These are phyloP conservation scores for Rhodotorula kratochvilovae DNA, from an alignment of 768 basidiomycete species.

Conservation along the genomic window DNA sequence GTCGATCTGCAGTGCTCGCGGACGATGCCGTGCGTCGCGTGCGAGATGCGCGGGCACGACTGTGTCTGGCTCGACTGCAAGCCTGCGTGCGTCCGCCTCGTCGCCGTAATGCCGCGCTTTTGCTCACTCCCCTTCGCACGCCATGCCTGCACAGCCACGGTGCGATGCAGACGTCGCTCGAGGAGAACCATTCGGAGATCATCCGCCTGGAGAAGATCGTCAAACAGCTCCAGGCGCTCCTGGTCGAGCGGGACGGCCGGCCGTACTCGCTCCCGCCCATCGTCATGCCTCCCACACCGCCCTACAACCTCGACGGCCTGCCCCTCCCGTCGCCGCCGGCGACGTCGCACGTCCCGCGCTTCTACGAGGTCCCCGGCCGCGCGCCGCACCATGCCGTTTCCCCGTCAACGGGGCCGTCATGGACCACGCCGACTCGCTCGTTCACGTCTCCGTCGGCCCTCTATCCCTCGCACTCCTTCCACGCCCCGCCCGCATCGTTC, in stretches of 20 bases:
- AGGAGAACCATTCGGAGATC: neutral
- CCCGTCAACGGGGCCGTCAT: too few relatives aligned
- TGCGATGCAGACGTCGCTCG: neutral
- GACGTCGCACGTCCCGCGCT: neutral
- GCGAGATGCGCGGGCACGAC: neutral
- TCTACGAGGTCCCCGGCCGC: too few relatives aligned
- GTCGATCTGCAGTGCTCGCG: neutral
- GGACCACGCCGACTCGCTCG: too few relatives aligned
- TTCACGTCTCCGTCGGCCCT: too few relatives aligned
- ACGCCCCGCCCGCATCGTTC: neutral
- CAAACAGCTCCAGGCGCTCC: neutral
- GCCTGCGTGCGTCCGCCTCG: neutral
- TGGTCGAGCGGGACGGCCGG: conserved; percentile 5
- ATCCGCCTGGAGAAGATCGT: conserved; percentile 2
- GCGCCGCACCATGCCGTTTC: too few relatives aligned
- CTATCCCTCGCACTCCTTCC: neutral
- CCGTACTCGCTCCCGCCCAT: neutral
- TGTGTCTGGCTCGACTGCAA: conserved; percentile 3
- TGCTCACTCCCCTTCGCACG: neutral
- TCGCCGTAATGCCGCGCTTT: too few relatives aligned
- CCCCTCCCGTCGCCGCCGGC: neutral
- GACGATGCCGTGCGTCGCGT: neutral
- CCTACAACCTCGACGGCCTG: neutral
- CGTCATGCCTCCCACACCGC: neutral
- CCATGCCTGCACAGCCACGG: neutral